Conservation (phyloP, 495 filamentous ascomycete genomes). For the Trichocladium antarcticum region DNA sequence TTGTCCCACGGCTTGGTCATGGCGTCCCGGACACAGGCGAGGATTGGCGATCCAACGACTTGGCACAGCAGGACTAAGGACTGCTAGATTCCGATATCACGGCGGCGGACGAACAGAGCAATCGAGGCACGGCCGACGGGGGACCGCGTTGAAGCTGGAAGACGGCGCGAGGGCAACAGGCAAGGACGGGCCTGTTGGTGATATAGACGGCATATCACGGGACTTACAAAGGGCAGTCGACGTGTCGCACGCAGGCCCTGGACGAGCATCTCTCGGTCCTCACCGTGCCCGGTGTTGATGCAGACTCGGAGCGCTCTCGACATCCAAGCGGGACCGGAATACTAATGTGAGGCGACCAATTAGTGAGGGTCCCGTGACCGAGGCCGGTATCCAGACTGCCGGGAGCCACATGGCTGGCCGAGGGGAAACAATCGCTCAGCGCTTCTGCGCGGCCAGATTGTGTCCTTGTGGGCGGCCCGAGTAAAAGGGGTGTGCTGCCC, state of each 20-base stretch:
- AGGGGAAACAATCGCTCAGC: not conserved
- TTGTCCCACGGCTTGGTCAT: constrained; percentile 39
- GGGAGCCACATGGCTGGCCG: not conserved
- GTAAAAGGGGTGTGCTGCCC: not conserved
- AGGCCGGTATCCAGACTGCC: not conserved
- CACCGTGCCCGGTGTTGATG: not conserved
- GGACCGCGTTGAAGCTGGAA: not conserved
- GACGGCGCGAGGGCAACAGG: not conserved
- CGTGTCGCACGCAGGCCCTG: not conserved
- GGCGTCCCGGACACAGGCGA: not conserved
- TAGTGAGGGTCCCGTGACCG: not conserved
- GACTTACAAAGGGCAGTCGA: not conserved
- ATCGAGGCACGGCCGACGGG: not conserved
- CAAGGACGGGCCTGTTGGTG: not conserved
- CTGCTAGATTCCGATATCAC: not conserved
- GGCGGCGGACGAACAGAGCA: not conserved
- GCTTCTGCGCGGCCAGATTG: not conserved
- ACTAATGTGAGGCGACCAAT: not conserved
- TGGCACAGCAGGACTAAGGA: not conserved
- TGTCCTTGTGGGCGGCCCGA: not conserved
- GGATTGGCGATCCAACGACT: not conserved
- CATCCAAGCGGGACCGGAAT: not conserved
- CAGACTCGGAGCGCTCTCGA: not conserved
- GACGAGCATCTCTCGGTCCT: not conserved
- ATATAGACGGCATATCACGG: constrained; percentile 6